A percentile compares a stretch with the other conserved stretches of the same genome.
Conservation (phyloP, 306 rosid genomes). For the Arachis hypogaea region DNA sequence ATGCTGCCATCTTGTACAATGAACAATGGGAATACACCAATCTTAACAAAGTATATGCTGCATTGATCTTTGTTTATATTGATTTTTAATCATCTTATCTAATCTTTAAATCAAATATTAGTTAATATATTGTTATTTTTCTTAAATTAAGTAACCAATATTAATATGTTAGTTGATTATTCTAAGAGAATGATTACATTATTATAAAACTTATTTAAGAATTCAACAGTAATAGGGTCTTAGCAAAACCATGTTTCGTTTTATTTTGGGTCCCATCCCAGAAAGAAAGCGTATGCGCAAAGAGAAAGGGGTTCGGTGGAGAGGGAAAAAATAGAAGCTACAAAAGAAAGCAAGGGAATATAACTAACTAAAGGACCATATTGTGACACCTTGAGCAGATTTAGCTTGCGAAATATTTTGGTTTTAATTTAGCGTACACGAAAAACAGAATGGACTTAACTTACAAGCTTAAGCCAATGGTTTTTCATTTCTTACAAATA, state of each 20-base stretch:
- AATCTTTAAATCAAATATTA: too few species aligned
- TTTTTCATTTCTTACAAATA: not conserved
- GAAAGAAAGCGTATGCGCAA: slow-evolving; percentile 25
- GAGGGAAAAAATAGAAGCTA: not conserved
- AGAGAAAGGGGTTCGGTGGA: not conserved
- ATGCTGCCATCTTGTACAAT: slow-evolving; percentile 29
- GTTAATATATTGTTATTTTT: too few species aligned
- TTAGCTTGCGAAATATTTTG: slow-evolving; percentile 22
- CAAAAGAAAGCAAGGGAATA: not conserved
- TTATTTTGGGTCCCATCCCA: not conserved
- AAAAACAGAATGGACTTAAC: not conserved
- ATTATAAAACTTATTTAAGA: too few species aligned
- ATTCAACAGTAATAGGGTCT: not conserved
- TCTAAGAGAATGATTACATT: too few species aligned
- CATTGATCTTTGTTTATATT: too few species aligned
- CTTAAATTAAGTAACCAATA: too few species aligned
- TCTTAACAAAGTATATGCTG: too few species aligned
- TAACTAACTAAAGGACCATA: not conserved
- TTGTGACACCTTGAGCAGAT: not conserved
- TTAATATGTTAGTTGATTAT: too few species aligned
- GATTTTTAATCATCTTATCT: too few species aligned
- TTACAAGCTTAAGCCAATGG: slow-evolving; percentile 28
- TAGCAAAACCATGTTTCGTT: slow-evolving; percentile 1
- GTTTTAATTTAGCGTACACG: slow-evolving; percentile 36
- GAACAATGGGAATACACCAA: not conserved